phyloP scores from a whole-genome alignment of 2,329 filamentous ascomycete species.

The Ramichloridium luteum region DNA sequence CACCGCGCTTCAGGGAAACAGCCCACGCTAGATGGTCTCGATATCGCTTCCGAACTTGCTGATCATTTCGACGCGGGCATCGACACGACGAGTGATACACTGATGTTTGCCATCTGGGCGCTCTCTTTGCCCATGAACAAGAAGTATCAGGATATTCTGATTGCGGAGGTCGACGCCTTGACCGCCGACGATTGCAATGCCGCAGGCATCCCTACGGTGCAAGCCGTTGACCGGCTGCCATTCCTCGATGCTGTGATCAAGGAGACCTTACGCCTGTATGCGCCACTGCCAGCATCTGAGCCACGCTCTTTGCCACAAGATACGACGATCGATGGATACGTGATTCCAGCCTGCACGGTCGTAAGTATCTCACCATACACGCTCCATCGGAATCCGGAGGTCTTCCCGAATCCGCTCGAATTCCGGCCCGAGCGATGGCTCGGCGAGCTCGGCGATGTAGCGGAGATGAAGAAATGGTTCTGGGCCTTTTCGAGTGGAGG shows the following conservation, averaged over 20 bases:
- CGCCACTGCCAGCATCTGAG: conserved; percentile 40
- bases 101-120: conserved; percentile 41
- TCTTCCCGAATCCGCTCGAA: conserved; percentile 27
- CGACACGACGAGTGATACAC: conserved; percentile 41
- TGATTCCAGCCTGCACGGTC: conserved; percentile 26
- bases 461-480: conserved; percentile 29
- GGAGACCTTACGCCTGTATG: conserved; percentile 55
- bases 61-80: conserved; percentile 44
- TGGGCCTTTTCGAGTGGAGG: conserved; percentile 37
- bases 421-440: conserved; percentile 30
- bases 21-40: conserved; percentile 31
- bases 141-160: conserved; percentile 34
- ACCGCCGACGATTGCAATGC: conserved; percentile 12
- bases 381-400: conserved; percentile 30
- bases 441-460: conserved; percentile 15
- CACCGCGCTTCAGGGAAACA: no score
- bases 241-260: conserved; percentile 67
- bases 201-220: conserved; percentile 30
- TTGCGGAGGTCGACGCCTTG: conserved; percentile 29
- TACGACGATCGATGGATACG: conserved; percentile 23
- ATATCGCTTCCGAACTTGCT: conserved; percentile 42
- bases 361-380: conserved; percentile 32
- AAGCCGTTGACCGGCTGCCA: conserved; percentile 20
- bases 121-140: conserved; percentile 35
- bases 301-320: conserved; percentile 32